Evolutionary conservation across 768 basidiomycete genomes (phyloP).

Genomic region (Psilocybe cyanescens): DNA sequence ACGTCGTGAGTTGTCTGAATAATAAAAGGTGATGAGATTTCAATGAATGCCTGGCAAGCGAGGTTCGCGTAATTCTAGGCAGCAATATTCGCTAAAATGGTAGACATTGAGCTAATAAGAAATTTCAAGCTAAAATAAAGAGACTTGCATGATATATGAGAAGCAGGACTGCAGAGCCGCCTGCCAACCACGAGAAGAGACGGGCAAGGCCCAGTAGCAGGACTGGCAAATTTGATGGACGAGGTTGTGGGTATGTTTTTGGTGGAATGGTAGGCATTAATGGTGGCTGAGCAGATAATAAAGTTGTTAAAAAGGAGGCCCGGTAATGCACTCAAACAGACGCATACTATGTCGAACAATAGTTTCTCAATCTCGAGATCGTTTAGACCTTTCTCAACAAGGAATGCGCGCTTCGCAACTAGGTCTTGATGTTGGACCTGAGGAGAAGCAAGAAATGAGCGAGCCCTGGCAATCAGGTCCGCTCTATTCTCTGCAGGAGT

Average conservation of each 20-base stretch:
- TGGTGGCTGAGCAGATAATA: slow-evolving; percentile 26
- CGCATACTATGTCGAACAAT: slow-evolving; percentile 57
- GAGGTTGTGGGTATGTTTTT: slow-evolving; percentile 70
- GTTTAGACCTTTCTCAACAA: slow-evolving; percentile 72
- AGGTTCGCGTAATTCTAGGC: slow-evolving; percentile 63
- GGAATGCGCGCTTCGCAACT: slow-evolving; percentile 61
- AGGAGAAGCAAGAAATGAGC: slow-evolving; percentile 67
- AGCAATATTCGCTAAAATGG: slow-evolving; percentile 63
- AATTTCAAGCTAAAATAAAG: background rate
- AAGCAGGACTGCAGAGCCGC: slow-evolving; percentile 60
- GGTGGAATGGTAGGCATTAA: slow-evolving; percentile 63
- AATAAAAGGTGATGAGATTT: slow-evolving; percentile 62
- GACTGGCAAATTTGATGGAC: slow-evolving; percentile 70
- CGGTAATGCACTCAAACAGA: background rate
- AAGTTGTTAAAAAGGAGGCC: background rate
- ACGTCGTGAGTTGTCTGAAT: slow-evolving; percentile 55
- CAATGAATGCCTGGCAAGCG: slow-evolving; percentile 63
- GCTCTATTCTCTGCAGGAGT: slow-evolving; percentile 8
- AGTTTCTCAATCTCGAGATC: slow-evolving; percentile 61
- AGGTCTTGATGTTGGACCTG: slow-evolving; percentile 63
- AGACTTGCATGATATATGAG: slow-evolving; percentile 66
- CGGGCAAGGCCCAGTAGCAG: slow-evolving; percentile 65
- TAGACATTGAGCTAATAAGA: slow-evolving; percentile 9
- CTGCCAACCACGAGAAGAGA: slow-evolving; percentile 68
- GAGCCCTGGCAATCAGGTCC: slow-evolving; percentile 58